Percentiles rank a stretch among this genome's conserved stretches.
phyloP scores from a whole-genome alignment of 176 grass and related monocot genomes.

The Areca catechu region DNA sequence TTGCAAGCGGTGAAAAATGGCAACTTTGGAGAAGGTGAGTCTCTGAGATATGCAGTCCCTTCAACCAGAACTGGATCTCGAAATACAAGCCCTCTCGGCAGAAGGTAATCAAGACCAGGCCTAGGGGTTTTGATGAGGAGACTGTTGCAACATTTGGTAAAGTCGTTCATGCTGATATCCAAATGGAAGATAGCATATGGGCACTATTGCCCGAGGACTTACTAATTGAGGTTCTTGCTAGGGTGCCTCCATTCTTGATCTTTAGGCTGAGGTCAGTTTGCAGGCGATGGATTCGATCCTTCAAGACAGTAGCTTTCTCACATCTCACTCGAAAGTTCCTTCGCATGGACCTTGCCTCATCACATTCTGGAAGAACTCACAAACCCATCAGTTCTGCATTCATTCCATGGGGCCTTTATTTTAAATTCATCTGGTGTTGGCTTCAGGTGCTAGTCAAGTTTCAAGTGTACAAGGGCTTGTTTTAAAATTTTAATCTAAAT shows the following conservation, averaged over 20 bases:
- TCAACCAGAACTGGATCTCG: slow-evolving; percentile 9
- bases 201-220: slow-evolving; percentile 62
- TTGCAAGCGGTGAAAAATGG: no score
- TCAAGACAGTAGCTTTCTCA: slow-evolving; percentile 57
- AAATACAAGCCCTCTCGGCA: slow-evolving; percentile 60
- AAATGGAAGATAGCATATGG: slow-evolving; percentile 66
- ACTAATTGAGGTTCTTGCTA: slow-evolving; percentile 67
- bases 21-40: no score
- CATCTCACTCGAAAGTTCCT: slow-evolving; percentile 50
- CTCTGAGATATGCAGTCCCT: no score
- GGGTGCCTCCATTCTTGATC: slow-evolving; percentile 86
- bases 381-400: no score
- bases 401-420: no score
- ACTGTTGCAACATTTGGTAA: slow-evolving; percentile 35
- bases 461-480: no score
- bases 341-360: slow-evolving; percentile 85
- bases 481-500: no score
- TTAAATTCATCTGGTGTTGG: no score
- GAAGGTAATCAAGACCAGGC: slow-evolving; percentile 73
- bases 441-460: no score
- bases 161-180: slow-evolving; percentile 45
- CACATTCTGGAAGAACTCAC: slow-evolving; percentile 53
- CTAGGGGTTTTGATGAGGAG: slow-evolving; percentile 82
- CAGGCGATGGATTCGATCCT: slow-evolving; percentile 58
- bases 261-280: slow-evolving; percentile 61